Evolutionary conservation across 129 eudicot species (phyloP), one percentile per base, ranked within the genome.

Genomic region (Centella asiatica): DNA sequence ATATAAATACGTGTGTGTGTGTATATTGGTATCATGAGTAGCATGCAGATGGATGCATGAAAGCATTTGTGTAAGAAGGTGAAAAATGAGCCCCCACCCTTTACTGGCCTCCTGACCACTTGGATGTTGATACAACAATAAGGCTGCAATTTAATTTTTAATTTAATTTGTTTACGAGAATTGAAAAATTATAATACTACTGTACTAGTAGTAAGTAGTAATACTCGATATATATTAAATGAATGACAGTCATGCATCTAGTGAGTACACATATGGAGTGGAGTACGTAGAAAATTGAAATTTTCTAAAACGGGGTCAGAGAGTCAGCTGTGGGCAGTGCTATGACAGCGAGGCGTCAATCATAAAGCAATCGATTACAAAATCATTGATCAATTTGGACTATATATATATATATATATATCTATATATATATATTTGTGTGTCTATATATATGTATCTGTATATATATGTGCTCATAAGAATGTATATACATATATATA

Each of bases 281-380:
- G 39, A 9, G 33, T 53, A 53, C 59, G 33, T 53, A 19, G 6
- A 10, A 52, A 2, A n/a, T 52, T 23, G 6, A 25, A 9, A 52
- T 44, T 13, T 12, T 31, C 5, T 19, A 20, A 27, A 20, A 6
- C 18, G 25, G 27, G 29, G 6, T 39, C 69, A 64, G 71, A 45
- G n/a, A 8, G 14, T 11, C 25, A 12, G 6, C 25, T 26, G 47
- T 15, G 36, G 22, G 27, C 13, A 34, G 4, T 36, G 39, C 39
- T 32, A 29, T 4, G 75, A 70, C 74, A 74, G 80, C 51, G 76
- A 80, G 78, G 85, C 57, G 85, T 80, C 85, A 80, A 75, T 80
- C 85, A 75, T 80, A 75, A 75, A 61, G 78, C 81, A 80, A 80
- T 80, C 51, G 81, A 80, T 75, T 80, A 47, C 85, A 66, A 75